Evolutionary conservation across 805 yeast species (phyloP).

Genomic region (Sugiyamaella qingdaonensis): DNA sequence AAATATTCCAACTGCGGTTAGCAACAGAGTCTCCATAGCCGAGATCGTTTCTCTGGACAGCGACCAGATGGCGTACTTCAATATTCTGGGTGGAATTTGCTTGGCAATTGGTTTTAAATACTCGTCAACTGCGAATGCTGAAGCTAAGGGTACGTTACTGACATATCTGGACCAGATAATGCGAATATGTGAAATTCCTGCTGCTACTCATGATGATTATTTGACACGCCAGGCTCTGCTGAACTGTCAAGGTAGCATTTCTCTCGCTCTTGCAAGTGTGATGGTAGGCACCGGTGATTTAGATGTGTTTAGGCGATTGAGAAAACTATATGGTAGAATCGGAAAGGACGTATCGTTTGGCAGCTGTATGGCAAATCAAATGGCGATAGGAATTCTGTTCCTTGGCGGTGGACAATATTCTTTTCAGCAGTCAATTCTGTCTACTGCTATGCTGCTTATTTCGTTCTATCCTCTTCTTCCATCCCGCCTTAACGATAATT

Average conservation of each 20-base stretch:
- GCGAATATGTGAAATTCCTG: constrained; percentile 40
- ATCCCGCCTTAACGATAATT: constrained; percentile 35
- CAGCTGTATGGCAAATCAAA: constrained; percentile 67
- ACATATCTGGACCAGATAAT: constrained; percentile 51
- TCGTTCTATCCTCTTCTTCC: constrained; percentile 78
- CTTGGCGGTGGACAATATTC: constrained; percentile 93
- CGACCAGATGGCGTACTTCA: constrained; percentile 58
- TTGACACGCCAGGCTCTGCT: constrained; percentile 52
- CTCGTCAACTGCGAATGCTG: constrained; percentile 62
- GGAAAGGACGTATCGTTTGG: constrained; percentile 49
- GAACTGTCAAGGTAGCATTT: constrained; percentile 53
- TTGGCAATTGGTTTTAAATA: constrained; percentile 68
- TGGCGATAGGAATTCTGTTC: constrained; percentile 83
- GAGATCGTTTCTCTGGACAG: constrained; percentile 42
- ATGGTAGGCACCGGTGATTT: constrained; percentile 94
- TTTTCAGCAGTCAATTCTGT: constrained; percentile 55
- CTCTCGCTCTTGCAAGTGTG: constrained; percentile 62
- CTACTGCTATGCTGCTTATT: constrained; percentile 64
- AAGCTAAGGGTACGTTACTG: constrained; percentile 54
- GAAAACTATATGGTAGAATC: constrained; percentile 59
- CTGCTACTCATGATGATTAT: constrained; percentile 52
- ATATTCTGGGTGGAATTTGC: constrained; percentile 70
- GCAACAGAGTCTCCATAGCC: constrained; percentile 30
- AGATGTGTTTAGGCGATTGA: constrained; percentile 64
- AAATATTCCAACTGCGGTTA: constrained; percentile 50